Base-by-base conservation (phyloP, 495 filamentous ascomycete genomes). In the Pseudevernia furfuracea region DNA sequence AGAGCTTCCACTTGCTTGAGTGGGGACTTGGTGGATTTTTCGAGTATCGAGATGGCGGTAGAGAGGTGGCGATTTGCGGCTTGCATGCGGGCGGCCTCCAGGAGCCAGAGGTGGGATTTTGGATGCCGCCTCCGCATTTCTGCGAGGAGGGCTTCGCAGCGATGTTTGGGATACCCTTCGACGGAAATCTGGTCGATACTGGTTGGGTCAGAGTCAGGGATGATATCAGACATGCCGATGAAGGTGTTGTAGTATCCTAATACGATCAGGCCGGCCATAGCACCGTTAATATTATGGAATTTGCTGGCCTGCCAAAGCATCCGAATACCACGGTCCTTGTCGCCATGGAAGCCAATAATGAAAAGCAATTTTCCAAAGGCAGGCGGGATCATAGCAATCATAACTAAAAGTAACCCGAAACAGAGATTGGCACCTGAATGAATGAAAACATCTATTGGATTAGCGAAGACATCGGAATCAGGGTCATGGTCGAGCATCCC, bases 261-360 rank as follows among this genome's bases (percentile, higher is more conserved):
- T 10, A 96, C 77, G 43, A 88, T 82, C 37, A 97, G 77, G 0
- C 87, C 91, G 7, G 92, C 89, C 73, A 97, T 87, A 36, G 90
- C 92, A 36, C 94, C 94, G 70, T 96, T 92, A 72, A 97, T 82
- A 70, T 96, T 96, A 67, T 85, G 79, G 71, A 89, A 91, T 68
- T 88, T 91, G 67, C 89, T 89, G 19, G 91, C 88, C 74, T 93
- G 90, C 94, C 95, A 98, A 12, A 98, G 85, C 85, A 96, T 88
- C 25, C 81, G 75, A 17, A 96, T 73, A 4, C 92, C 95, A 30
- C 87, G 81, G 61, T 93, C 88, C 57, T 91, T 87, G 73, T 98
- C 93, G 19, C 94, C 94, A 67, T 83, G 86, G 73, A 97, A 97
- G 17, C 95, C 95, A 52, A 97, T 90, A 61, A 97, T 87, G 64